phyloP scores from a whole-genome alignment of 2,329 filamentous ascomycete species.

The Xylariaceae sp. region DNA sequence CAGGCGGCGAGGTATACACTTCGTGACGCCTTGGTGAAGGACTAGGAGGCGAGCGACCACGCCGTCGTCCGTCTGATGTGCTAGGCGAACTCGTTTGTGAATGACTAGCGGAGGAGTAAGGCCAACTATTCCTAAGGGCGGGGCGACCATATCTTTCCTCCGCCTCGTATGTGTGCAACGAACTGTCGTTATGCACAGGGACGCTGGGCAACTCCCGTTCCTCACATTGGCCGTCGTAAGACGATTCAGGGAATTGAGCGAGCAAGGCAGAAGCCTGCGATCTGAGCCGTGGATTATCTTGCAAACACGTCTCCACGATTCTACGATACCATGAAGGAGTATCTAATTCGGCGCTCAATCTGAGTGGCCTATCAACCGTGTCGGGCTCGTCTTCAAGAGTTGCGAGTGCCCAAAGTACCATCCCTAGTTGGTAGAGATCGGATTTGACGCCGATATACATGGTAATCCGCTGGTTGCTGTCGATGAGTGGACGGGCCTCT shows the following conservation, averaged over 20 bases:
- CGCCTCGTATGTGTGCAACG: slow-evolving; percentile 37
- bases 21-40: slow-evolving; percentile 43
- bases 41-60: slow-evolving; percentile 52
- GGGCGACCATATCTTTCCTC: slow-evolving; percentile 34
- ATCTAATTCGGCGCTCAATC: slow-evolving; percentile 50
- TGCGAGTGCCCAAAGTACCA: slow-evolving; percentile 92
- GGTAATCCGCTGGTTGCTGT: slow-evolving; percentile 81
- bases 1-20: slow-evolving; percentile 31
- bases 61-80: slow-evolving; percentile 39
- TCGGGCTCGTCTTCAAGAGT: slow-evolving; percentile 89
- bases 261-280: slow-evolving; percentile 69
- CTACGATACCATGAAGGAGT: slow-evolving; percentile 75
- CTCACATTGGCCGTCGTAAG: slow-evolving; percentile 26
- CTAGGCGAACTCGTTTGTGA: slow-evolving; percentile 32
- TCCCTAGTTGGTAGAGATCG: slow-evolving; percentile 90
- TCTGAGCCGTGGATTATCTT: slow-evolving; percentile 65
- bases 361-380: slow-evolving; percentile 64
- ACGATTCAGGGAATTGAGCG: slow-evolving; percentile 54
- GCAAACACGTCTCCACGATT: slow-evolving; percentile 72
- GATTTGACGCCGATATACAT: slow-evolving; percentile 99
- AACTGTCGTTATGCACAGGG: slow-evolving; percentile 38
- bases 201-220: slow-evolving; percentile 32
- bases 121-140: slow-evolving; percentile 40
- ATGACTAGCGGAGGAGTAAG: slow-evolving; percentile 36
- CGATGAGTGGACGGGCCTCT: slow-evolving; percentile 78